Evolutionary conservation across 2,329 filamentous ascomycete species (phyloP).

Genomic region (Erysiphe pisi): DNA sequence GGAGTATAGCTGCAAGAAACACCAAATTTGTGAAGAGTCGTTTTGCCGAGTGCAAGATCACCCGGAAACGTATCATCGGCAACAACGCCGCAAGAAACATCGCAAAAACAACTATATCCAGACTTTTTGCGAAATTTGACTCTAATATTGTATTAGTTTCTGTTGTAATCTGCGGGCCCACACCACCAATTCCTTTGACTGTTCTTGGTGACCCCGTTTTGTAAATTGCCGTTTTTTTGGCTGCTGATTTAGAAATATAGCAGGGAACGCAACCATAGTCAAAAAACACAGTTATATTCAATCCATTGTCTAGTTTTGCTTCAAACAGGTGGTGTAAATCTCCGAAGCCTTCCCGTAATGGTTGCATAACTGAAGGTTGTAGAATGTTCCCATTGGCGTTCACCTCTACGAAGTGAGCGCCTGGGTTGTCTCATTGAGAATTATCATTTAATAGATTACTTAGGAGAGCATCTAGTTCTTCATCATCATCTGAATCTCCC

Average conservation of each 20-base stretch:
- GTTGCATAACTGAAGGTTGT: background rate
- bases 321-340: background rate
- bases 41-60: background rate
- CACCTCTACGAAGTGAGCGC: background rate
- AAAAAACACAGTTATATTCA: background rate
- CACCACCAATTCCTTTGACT: background rate
- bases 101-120: background rate
- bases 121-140: background rate
- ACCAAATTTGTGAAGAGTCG: background rate
- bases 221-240: background rate
- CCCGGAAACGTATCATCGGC: background rate
- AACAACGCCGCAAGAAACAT: slow-evolving; percentile 16
- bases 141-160: background rate
- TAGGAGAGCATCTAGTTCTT: background rate
- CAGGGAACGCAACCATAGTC: background rate
- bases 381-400: background rate
- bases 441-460: background rate
- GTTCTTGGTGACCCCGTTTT: background rate
- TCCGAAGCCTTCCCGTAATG: background rate
- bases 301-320: background rate
- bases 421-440: background rate
- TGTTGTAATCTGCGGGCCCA: background rate
- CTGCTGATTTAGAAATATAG: background rate
- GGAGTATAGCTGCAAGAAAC: background rate
- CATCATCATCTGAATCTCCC: background rate